These are phyloP conservation scores for Arthrobotrys sinensis DNA, from an alignment of 2,329 filamentous ascomycete species.

Conservation along the genomic window DNA sequence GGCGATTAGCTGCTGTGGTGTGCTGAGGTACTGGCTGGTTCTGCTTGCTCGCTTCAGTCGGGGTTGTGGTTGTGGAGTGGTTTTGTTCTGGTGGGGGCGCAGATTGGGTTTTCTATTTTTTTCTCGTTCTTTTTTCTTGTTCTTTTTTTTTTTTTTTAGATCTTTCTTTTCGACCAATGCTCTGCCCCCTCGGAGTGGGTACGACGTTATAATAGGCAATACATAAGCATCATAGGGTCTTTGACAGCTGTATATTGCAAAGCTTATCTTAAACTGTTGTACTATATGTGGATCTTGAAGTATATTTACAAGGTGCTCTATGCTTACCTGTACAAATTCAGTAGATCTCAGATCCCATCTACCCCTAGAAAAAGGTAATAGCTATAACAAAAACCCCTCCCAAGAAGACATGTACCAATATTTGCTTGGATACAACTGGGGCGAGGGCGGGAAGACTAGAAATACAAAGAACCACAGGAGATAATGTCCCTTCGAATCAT, in stretches of 20 bases:
- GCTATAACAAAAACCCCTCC: too few species aligned
- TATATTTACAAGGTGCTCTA: too few species aligned
- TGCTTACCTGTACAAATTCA: too few species aligned
- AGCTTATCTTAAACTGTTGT: neutral
- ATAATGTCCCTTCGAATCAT: constrained; percentile 87
- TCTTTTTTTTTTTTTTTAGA: neutral
- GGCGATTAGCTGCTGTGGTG: constrained; percentile 15
- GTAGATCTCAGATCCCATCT: too few species aligned
- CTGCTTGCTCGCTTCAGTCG: constrained; percentile 49
- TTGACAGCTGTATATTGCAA: neutral
- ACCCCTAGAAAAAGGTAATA: too few species aligned
- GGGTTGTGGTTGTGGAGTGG: constrained; percentile 52
- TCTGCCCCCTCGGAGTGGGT: neutral
- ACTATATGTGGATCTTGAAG: neutral
- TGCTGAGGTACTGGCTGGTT: constrained; percentile 34
- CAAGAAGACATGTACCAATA: too few species aligned
- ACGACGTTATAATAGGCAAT: too few species aligned
- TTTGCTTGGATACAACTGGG: too few species aligned
- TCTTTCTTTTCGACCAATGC: neutral
- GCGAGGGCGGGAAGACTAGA: constrained; percentile 25
- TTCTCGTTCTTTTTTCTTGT: constrained; percentile 6
- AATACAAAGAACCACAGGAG: constrained; percentile 64
- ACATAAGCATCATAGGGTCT: neutral
- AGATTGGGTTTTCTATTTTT: constrained; percentile 44
- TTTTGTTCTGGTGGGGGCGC: constrained; percentile 57